Evolutionary conservation across 2,329 filamentous ascomycete genomes (phyloP).

Genomic region (Seiridium cupressi): DNA sequence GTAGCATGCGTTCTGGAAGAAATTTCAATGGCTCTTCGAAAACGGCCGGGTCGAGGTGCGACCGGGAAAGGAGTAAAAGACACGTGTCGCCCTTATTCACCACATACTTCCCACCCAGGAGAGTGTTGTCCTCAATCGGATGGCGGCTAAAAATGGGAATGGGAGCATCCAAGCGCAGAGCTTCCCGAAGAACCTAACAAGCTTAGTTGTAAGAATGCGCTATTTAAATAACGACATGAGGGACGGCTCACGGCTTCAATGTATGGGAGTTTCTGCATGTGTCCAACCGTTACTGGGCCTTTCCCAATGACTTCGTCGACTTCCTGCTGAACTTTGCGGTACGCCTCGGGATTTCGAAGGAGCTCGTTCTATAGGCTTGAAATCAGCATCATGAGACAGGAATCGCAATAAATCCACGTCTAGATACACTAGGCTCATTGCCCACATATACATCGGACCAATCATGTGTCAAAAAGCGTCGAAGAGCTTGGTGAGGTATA

Average conservation of each 20-base stretch:
- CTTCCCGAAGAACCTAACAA: constrained; percentile 45
- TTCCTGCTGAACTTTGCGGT: constrained; percentile 48
- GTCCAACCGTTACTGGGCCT: constrained; percentile 40
- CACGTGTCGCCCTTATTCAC: constrained; percentile 40
- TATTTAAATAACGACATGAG: background rate
- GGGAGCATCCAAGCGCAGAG: constrained; percentile 48
- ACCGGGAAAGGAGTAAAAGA: constrained; percentile 41
- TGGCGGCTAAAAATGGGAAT: constrained; percentile 47
- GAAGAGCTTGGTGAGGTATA: background rate
- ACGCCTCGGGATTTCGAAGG: constrained; percentile 45
- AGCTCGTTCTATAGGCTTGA: constrained; percentile 37
- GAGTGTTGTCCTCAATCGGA: constrained; percentile 37
- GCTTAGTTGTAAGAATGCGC: background rate
- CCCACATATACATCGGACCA: background rate
- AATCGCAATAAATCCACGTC: no score
- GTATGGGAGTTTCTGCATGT: constrained; percentile 50
- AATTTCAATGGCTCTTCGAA: constrained; percentile 59
- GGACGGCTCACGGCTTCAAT: constrained; percentile 36
- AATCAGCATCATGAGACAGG: no score
- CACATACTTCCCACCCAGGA: constrained; percentile 53
- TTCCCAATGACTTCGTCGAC: constrained; percentile 49
- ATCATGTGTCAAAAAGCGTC: background rate
- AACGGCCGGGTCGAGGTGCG: constrained; percentile 55
- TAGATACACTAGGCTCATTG: no score
- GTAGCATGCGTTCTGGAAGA: constrained; percentile 61